These are phyloP conservation scores for Clarireedia homoeocarpa DNA, from an alignment of 2,329 filamentous ascomycete species.

Conservation along the genomic window DNA sequence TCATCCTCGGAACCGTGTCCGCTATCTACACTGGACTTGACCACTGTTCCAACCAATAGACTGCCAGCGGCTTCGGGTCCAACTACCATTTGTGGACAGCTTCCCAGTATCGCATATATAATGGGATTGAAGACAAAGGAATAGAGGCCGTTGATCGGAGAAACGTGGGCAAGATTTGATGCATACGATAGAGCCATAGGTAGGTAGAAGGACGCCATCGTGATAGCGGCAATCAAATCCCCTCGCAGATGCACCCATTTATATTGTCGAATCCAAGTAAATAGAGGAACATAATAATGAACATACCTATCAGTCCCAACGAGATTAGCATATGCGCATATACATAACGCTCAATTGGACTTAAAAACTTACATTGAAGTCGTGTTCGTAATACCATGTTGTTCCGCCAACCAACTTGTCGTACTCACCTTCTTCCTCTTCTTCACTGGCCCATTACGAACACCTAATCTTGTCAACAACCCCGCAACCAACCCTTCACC, in stretches of 20 bases:
- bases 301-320: conserved; percentile 57
- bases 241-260: conserved; percentile 73
- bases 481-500: conserved; percentile 19
- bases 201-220: conserved; percentile 98
- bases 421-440: conserved; percentile 58
- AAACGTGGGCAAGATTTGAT: conserved; percentile 84
- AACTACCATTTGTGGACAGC: conserved; percentile 86
- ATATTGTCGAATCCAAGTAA: conserved; percentile 89
- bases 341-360: neutral
- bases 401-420: conserved; percentile 62
- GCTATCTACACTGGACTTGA: conserved; percentile 66
- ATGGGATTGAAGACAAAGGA: conserved; percentile 89
- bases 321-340: neutral
- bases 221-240: conserved; percentile 80
- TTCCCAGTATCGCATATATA: conserved; percentile 84
- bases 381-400: conserved; percentile 66
- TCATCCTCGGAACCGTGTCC: conserved; percentile 59
- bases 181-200: conserved; percentile 94
- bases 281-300: conserved; percentile 84
- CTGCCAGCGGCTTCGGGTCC: conserved; percentile 93
- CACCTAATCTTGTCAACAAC: conserved; percentile 19
- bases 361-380: conserved; percentile 56
- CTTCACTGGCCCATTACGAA: conserved; percentile 17
- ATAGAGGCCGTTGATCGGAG: conserved; percentile 90
- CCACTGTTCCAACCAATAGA: conserved; percentile 78